phyloP scores from a whole-genome alignment of 768 basidiomycete species.

The Udeniomyces megalosporus region DNA sequence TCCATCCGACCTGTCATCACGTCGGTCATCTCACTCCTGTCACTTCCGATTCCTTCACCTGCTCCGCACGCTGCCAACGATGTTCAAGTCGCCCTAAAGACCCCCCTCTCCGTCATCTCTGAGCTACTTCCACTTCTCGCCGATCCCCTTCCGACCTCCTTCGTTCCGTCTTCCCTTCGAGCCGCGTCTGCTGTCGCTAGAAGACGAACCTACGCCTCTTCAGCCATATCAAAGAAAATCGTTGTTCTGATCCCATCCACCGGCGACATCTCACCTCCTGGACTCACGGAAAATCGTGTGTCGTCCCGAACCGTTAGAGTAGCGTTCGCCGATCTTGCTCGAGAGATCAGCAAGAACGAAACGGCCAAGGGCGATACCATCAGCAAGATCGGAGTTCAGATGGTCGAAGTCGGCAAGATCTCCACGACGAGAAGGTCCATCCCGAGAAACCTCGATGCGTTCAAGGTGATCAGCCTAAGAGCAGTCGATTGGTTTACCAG shows the following conservation, averaged over 20 bases:
- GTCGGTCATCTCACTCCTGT: slow-evolving; percentile 2
- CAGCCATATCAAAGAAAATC: neutral
- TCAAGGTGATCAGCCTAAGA: neutral
- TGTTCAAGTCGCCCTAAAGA: neutral
- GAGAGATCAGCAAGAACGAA: neutral
- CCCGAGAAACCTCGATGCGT: neutral
- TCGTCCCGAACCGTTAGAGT: neutral
- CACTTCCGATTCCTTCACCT: neutral
- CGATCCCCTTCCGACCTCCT: neutral
- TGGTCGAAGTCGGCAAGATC: slow-evolving; percentile 1
- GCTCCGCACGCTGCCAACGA: neutral
- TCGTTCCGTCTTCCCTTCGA: neutral
- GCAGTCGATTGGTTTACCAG: neutral
- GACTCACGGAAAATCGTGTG: neutral
- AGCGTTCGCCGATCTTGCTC: neutral
- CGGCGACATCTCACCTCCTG: neutral
- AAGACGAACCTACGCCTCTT: neutral
- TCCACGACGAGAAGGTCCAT: neutral
- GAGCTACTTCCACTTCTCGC: neutral
- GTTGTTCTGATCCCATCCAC: neutral
- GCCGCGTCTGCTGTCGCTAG: neutral
- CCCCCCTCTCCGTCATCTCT: slow-evolving; percentile 1
- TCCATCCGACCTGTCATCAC: neutral
- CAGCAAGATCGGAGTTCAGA: neutral
- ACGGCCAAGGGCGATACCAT: neutral